Evolutionary conservation across 345 rosid species (phyloP).

Genomic region (Eucalyptus coolabah): DNA sequence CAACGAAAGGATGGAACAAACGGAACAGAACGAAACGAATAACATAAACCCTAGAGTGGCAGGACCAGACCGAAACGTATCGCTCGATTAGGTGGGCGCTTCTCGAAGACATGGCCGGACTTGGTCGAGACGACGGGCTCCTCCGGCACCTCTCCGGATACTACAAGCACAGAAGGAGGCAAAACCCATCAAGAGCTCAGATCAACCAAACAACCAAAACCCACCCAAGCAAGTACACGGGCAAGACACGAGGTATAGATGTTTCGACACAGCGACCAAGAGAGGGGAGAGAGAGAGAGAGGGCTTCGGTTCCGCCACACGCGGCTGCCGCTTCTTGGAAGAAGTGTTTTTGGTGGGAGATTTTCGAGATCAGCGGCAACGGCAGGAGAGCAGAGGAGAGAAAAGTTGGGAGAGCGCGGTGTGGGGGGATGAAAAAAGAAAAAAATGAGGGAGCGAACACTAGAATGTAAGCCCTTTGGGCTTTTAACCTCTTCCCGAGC

Average conservation of each 20-base stretch:
- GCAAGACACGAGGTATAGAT: not conserved
- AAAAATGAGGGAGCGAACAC: too few species aligned
- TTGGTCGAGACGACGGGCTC: conserved; percentile 75
- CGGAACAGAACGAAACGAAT: not conserved
- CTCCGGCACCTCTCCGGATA: conserved; percentile 91
- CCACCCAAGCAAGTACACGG: not conserved
- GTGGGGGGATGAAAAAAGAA: too few species aligned
- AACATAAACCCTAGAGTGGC: conserved; percentile 14
- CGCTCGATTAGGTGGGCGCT: conserved; percentile 67
- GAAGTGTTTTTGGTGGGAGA: too few species aligned
- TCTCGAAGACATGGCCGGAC: conserved; percentile 83
- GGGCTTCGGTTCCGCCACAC: too few species aligned
- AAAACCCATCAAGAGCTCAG: not conserved
- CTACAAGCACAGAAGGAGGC: conserved; percentile 12
- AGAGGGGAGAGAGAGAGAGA: not conserved
- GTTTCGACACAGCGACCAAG: not conserved
- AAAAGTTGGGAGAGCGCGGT: too few species aligned
- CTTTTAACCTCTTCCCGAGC: too few species aligned
- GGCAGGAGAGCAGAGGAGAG: too few species aligned
- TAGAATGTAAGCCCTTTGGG: too few species aligned
- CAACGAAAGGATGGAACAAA: not conserved
- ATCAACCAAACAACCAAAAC: not conserved
- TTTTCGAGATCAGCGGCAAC: too few species aligned
- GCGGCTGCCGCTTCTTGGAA: too few species aligned
- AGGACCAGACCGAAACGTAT: conserved; percentile 41